phyloP scores from a whole-genome alignment of 768 basidiomycete species.

The Fomitopsis pulvina region DNA sequence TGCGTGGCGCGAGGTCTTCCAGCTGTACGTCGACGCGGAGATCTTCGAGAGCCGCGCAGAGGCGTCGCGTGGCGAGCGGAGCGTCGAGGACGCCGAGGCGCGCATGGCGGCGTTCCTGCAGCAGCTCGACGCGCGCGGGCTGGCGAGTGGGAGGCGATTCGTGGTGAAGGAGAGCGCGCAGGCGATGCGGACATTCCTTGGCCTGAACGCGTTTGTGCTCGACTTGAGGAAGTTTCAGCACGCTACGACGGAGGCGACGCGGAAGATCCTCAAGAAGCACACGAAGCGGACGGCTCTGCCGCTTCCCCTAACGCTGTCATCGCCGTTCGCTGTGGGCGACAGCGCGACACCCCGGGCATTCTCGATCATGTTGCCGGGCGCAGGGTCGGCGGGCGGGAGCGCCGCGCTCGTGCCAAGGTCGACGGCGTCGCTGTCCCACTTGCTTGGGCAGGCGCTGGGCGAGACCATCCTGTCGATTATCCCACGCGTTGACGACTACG shows the following conservation, averaged over 20 bases:
- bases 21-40: conserved; percentile 77
- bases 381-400: neutral
- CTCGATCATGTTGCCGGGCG: neutral
- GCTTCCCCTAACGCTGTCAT: conserved; percentile 33
- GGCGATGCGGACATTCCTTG: conserved; percentile 43
- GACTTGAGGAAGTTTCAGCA: conserved; percentile 83
- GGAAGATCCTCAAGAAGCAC: conserved; percentile 94
- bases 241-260: conserved; percentile 83
- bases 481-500: conserved; percentile 77
- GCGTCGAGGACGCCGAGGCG: conserved; percentile 61
- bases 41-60: conserved; percentile 77
- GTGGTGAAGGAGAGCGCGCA: conserved; percentile 39
- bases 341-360: neutral
- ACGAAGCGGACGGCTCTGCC: conserved; percentile 84
- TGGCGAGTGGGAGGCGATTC: conserved; percentile 38
- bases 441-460: conserved; percentile 77
- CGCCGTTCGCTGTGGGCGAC: conserved; percentile 6
- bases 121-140: conserved; percentile 37
- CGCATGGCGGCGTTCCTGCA: conserved; percentile 65
- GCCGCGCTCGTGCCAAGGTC: conserved; percentile 7
- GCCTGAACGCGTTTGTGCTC: conserved; percentile 71
- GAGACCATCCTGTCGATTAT: conserved; percentile 77
- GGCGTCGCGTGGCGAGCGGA: conserved; percentile 56
- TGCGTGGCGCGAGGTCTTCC: conserved; percentile 87
- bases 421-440: conserved; percentile 42